These are phyloP conservation scores for Boletus insuetus DNA, from an alignment of 768 basidiomycete species.

Conservation along the genomic window DNA sequence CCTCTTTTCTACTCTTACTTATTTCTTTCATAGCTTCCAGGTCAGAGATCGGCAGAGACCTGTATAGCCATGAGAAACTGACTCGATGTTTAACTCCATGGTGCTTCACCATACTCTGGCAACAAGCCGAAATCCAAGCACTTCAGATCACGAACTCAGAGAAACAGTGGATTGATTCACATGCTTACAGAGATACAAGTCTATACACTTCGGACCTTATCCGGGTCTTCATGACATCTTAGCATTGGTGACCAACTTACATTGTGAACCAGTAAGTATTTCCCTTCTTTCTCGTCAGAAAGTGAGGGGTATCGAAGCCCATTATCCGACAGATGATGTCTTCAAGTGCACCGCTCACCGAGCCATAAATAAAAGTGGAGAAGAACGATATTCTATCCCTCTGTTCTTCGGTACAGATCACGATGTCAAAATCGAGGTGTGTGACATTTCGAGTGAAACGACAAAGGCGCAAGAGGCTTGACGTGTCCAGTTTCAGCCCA, in stretches of 20 bases:
- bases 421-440: conserved; percentile 73
- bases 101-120: conserved; percentile 88
- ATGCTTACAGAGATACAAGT: conserved; percentile 47
- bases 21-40: conserved; percentile 37
- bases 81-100: conserved; percentile 23
- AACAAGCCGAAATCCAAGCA: conserved; percentile 69
- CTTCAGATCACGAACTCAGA: conserved; percentile 80
- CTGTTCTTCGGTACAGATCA: conserved; percentile 91
- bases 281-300: not conserved
- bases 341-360: conserved; percentile 91
- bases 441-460: conserved; percentile 6
- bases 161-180: conserved; percentile 79
- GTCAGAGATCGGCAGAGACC: conserved; percentile 19
- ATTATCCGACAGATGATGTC: conserved; percentile 59
- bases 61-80: not conserved
- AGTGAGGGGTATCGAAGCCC: not conserved
- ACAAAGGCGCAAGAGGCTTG: too few species aligned
- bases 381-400: conserved; percentile 77
- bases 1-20: too few species aligned
- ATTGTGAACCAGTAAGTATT: conserved; percentile 75
- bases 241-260: conserved; percentile 87
- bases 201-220: too few species aligned
- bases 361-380: conserved; percentile 73
- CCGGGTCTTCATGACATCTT: too few species aligned
- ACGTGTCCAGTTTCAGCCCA: conserved; percentile 26